These are phyloP conservation scores for Euphorbia corollata DNA, from an alignment of 441 rosid species.

Conservation along the genomic window DNA sequence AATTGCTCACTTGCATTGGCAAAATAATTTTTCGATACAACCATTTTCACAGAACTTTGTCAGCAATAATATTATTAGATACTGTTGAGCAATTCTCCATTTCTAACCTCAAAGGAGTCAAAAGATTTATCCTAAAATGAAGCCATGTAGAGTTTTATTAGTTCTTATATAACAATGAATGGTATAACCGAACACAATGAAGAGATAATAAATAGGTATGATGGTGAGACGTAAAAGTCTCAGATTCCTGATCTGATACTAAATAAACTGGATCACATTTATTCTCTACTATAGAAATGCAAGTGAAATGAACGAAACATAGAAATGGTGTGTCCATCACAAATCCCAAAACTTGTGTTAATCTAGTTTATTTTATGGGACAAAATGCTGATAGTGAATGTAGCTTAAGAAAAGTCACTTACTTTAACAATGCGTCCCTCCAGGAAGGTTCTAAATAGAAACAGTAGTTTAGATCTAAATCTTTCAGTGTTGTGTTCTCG, in stretches of 20 bases:
- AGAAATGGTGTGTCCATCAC: background rate
- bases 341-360: background rate
- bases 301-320: background rate
- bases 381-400: background rate
- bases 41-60: background rate
- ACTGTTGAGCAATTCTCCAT: background rate
- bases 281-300: background rate
- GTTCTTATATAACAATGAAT: background rate
- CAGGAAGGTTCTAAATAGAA: slow-evolving; percentile 91
- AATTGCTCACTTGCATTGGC: no score
- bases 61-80: background rate
- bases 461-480: slow-evolving; percentile 76
- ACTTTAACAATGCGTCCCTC: slow-evolving; percentile 76
- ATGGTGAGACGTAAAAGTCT: background rate
- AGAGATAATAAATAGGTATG: background rate
- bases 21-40: no score
- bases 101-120: background rate
- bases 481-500: slow-evolving; percentile 90
- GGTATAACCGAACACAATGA: background rate
- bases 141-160: background rate
- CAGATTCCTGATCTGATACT: background rate
- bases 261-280: background rate
- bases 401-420: slow-evolving; percentile 25
- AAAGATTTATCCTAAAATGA: background rate
- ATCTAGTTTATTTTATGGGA: background rate